Percentiles rank a stretch among this genome's conserved stretches.
Conservation (phyloP, 192 early-diverging fungal species). For the Podila clonocystis region DNA sequence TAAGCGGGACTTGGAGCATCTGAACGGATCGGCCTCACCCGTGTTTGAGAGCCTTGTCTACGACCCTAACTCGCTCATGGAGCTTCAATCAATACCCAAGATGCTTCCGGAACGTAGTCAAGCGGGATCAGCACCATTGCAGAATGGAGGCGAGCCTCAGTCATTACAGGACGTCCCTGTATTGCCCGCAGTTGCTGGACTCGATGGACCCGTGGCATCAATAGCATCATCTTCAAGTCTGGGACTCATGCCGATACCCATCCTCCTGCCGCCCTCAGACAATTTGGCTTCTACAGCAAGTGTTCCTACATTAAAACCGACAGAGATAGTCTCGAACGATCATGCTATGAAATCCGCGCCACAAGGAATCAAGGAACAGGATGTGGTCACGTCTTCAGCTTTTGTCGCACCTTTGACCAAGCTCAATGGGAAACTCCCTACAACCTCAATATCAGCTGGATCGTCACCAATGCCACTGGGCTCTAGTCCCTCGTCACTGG, state of each 20-base stretch:
- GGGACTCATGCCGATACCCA: conserved; percentile 22
- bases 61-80: conserved; percentile 34
- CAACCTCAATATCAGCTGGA: too few relatives aligned
- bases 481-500: too few relatives aligned
- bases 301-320: not conserved
- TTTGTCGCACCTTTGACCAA: too few relatives aligned
- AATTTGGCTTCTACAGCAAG: not conserved
- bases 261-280: conserved; percentile 11
- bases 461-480: too few relatives aligned
- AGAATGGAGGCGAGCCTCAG: not conserved
- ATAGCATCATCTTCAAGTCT: not conserved
- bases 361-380: too few relatives aligned
- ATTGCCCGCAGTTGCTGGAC: not conserved
- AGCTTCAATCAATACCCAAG: conserved; percentile 40
- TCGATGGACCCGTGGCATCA: not conserved
- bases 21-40: conserved; percentile 15
- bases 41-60: conserved; percentile 36
- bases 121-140: not conserved
- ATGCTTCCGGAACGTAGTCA: conserved; percentile 20
- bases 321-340: not conserved
- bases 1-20: conserved; percentile 25
- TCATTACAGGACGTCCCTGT: not conserved
- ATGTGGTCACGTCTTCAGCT: too few relatives aligned
- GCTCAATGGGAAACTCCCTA: too few relatives aligned
- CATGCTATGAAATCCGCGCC: not conserved